Evolutionary conservation across 75 land plant species (phyloP), one percentile per base, ranked within the genome.

Genomic region (Picea glauca): DNA sequence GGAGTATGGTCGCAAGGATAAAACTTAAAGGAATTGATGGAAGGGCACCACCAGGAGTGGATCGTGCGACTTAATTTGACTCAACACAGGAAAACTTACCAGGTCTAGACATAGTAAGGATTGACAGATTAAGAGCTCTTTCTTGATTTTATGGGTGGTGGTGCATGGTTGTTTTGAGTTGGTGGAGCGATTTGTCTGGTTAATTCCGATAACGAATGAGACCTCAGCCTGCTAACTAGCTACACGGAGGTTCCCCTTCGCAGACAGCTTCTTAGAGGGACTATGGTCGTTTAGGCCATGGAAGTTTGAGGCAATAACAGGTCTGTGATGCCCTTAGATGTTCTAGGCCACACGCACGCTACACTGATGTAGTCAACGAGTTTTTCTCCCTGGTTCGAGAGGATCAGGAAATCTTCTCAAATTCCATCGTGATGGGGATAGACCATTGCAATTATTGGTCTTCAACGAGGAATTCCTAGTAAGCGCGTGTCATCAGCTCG

Each of bases 281-380:
- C 91, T 89, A 89, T 89, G 80, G 81, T 81, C 88, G 64, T 78
- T 85, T 81, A 86, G 90, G 88, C 87, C 81, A 89, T 84, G 91
- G 91, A 89, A 89, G 91, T 89, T 89, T 89, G 91, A 87, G 91
- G 91, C 85, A 87, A 89, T 89, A 89, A 89, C 87, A 89, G 89
- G 88, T 89, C 88, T 84, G 87, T 86, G 91, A 89, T 89, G 91
- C 91, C 88, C 88, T 86, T 86, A 86, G 88, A 86, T 86, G 88
- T 86, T 86, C 80, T 83, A 83, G 85, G 83, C 88, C 83, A 23
- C 88, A 86, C 80, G 85, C 85, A 83, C 85, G 82, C 88, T 86
- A 86, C 88, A 86, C 85, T 83, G 85, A 86, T 86, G 85, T 59
- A 74, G 26, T 8, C 57, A 72, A 46, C 13, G 57, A 66, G 74